Evolutionary conservation across 2,329 filamentous ascomycete genomes (phyloP), one percentile per base, ranked within the genome.

Genomic region (Bimuria novae-zelandiae): DNA sequence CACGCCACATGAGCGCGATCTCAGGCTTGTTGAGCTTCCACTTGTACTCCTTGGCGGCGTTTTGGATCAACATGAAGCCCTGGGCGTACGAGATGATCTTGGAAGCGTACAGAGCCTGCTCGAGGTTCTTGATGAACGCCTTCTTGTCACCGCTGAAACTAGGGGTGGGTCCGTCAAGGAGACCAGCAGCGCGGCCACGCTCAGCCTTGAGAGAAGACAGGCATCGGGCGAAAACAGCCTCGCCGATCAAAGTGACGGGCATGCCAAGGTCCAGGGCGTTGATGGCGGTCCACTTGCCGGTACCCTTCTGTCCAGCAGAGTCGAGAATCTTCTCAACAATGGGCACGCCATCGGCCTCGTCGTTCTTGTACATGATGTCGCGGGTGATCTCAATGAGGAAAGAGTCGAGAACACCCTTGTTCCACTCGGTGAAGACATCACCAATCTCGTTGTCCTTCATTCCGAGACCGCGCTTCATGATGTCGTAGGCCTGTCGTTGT

Each of bases 21-120:
- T 95, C 96, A 63, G 94, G 94, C 89, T 97, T 97, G 89, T 99
- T 97, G 68, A 99, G 89, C 86, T 97, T 97, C 94, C 94, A 99
- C 68, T 80, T 79, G 82, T 95, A 99, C 78, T 97, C 90, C 79
- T 89, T 92, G 78, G 93, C 94, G 68, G 94, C 91, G 81, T 96
- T 89, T 82, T 97, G 93, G 86, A 99, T 97, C 74, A 99, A 86
- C 93, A 97, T 97, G 86, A 99, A 99, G 76, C 94, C 94, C 82
- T 99, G 94, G 63, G 94, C 92, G 77, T 99, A 99, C 17, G 94
- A 99, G 80, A 99, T 97, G 76, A 99, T 99, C 89, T 99, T 99
- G 73, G 93, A 97, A 65, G 94, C 94, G 76, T 99, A 99, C 58
- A 99, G 87, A 65, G 93, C 94, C 84, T 99, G 94, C 84, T 99